Conservation (phyloP, 495 filamentous ascomycete species). For the Penicillium samsonianum region DNA sequence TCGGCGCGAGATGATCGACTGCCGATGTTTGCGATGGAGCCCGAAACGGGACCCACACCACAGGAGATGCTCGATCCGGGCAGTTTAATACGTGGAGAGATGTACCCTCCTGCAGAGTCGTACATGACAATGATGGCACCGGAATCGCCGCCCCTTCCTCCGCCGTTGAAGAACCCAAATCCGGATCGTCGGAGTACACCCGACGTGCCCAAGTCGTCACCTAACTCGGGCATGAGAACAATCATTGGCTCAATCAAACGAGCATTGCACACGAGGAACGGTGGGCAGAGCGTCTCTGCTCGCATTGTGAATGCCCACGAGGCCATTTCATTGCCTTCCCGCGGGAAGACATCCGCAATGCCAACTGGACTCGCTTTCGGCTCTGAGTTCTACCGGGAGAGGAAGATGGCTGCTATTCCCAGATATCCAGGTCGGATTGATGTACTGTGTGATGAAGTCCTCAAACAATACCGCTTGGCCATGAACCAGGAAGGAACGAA, state of each 20-base stretch:
- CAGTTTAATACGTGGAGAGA: conserved; percentile 79
- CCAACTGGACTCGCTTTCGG: conserved; percentile 50
- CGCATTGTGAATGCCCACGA: conserved; percentile 41
- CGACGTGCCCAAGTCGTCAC: conserved; percentile 34
- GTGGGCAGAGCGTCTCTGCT: conserved; percentile 43
- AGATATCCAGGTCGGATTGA: conserved; percentile 62
- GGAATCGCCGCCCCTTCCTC: conserved; percentile 53
- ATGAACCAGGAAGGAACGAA: conserved; percentile 19
- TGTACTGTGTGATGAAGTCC: conserved; percentile 72
- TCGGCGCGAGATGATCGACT: conserved; percentile 74
- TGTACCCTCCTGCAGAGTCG: conserved; percentile 73
- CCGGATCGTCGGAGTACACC: conserved; percentile 38
- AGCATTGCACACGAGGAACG: conserved; percentile 72
- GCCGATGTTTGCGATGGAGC: conserved; percentile 48
- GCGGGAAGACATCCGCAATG: conserved; percentile 47
- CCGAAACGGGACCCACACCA: conserved; percentile 6
- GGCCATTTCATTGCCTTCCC: conserved; percentile 23
- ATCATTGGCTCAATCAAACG: conserved; percentile 86
- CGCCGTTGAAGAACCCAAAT: conserved; percentile 21
- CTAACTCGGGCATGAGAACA: conserved; percentile 73
- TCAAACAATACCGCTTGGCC: conserved; percentile 59
- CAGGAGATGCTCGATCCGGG: conserved; percentile 71
- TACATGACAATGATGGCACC: conserved; percentile 73
- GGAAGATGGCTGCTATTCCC: conserved; percentile 36
- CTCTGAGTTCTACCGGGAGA: conserved; percentile 48